Conservation (phyloP, 352 stramenopile genomes). For the Globisporangium carolinianum region DNA sequence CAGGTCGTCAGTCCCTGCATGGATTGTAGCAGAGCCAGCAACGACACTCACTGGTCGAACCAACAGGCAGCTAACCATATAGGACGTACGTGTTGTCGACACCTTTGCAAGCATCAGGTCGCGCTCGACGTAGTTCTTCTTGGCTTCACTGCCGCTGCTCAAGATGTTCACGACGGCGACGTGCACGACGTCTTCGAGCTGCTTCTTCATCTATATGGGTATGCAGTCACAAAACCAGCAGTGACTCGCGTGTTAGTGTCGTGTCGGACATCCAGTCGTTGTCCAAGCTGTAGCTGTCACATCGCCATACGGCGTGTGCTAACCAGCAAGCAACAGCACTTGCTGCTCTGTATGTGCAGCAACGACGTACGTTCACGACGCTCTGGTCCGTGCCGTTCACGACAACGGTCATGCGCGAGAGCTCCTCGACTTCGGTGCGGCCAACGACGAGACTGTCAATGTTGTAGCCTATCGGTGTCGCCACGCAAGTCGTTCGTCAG, state of each 20-base stretch:
- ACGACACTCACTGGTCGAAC: neutral
- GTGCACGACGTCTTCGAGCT: constrained; percentile 84
- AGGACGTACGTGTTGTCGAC: constrained; percentile 60
- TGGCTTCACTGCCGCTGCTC: constrained; percentile 44
- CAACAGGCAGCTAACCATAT: too few relatives aligned
- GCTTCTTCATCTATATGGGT: constrained; percentile 75
- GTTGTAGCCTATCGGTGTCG: constrained; percentile 48
- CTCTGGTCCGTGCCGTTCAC: constrained; percentile 76
- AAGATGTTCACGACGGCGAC: constrained; percentile 84
- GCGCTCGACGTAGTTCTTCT: constrained; percentile 84
- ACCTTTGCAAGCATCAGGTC: constrained; percentile 86
- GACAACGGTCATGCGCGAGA: constrained; percentile 83
- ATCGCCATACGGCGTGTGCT: too few relatives aligned
- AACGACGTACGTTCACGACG: constrained; percentile 53
- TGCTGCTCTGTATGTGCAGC: too few relatives aligned
- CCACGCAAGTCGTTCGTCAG: neutral
- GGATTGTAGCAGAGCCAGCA: too few relatives aligned
- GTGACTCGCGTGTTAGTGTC: too few relatives aligned
- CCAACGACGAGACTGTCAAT: constrained; percentile 85
- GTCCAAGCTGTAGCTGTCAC: neutral
- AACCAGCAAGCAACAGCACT: too few relatives aligned
- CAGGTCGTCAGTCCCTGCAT: too few relatives aligned
- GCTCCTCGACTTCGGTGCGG: constrained; percentile 77
- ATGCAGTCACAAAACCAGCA: too few relatives aligned
- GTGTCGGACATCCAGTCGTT: too few relatives aligned